Evolutionary conservation across 2,329 filamentous ascomycete species (phyloP).

Genomic region (Cadophora sp.): DNA sequence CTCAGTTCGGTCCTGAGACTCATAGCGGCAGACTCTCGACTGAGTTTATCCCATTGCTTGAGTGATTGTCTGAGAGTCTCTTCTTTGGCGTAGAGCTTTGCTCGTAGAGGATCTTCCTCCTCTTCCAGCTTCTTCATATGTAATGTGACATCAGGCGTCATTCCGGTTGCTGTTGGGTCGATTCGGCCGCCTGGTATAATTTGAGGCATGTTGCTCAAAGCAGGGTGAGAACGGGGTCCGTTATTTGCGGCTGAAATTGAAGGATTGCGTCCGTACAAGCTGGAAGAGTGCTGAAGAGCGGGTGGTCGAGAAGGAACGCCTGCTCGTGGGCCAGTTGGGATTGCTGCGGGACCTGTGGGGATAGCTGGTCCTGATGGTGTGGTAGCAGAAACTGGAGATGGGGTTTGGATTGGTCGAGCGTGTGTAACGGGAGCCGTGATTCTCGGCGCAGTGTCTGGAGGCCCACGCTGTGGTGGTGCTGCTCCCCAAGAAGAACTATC

Average conservation of each 20-base stretch:
- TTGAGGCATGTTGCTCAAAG: slow-evolving; percentile 43
- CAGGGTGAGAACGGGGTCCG: slow-evolving; percentile 44
- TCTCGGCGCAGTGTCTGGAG: slow-evolving; percentile 33
- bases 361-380: slow-evolving; percentile 32
- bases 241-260: slow-evolving; percentile 28
- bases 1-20: slow-evolving; percentile 44
- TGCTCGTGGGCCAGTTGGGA: slow-evolving; percentile 44
- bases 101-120: slow-evolving; percentile 43
- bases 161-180: slow-evolving; percentile 42
- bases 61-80: slow-evolving; percentile 43
- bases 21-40: slow-evolving; percentile 39
- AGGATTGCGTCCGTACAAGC: slow-evolving; percentile 33
- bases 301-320: slow-evolving; percentile 40
- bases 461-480: slow-evolving; percentile 36
- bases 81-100: slow-evolving; percentile 43
- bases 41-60: slow-evolving; percentile 44
- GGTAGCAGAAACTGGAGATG: slow-evolving; percentile 40
- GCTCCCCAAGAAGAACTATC: slow-evolving; percentile 42
- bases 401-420: slow-evolving; percentile 32
- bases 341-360: slow-evolving; percentile 42
- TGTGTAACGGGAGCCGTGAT: slow-evolving; percentile 33
- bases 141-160: slow-evolving; percentile 39
- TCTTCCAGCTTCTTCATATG: slow-evolving; percentile 45
- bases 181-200: slow-evolving; percentile 45
- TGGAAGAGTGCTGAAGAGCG: slow-evolving; percentile 38